Base-by-base conservation (phyloP, 768 basidiomycete genomes). In the Mycena capillaripes region DNA sequence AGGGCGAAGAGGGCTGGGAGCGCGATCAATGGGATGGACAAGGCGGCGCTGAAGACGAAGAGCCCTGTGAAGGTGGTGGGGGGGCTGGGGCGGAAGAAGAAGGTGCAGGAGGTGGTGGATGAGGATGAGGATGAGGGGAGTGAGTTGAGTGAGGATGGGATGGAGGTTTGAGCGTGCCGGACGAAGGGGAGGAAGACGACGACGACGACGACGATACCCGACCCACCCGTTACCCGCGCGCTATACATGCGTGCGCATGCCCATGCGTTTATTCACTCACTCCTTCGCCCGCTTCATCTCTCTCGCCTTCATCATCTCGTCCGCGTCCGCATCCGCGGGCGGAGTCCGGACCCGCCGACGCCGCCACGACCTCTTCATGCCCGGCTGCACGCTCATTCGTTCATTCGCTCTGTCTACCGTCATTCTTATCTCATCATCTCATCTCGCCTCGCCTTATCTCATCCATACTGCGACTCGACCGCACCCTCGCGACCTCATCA, bases 141-240 rank as follows among this genome's bases (percentile, higher is more conserved):
- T 57, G 73, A 75, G 48, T 10, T 68, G 60, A 71, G 69, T 46
- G 73, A 75, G 69, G 70, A 70, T 56, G 73, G 73, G 61, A 75
- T 75, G 73, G 73, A 75, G 11, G 73, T 71, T 1, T 75, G 61
- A 71, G 52, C 0, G 52, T 4, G 48, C 21, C n/a, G 11, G 59
- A n/a, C n/a, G 53, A 29, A 29, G 53, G 27, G 10, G 53, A 29
- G 25, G 4, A 50, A 6, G 36, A 53, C 17, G 29, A 44, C 7
- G 34, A 59, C 11, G 57, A 59, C n/a, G 53, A 50, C 23, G 64
- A 66, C 57, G 44, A 67, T 59, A 59, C 56, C 65, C 65, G 56
- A 57, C 40, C 36, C n/a, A n/a, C 19, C 65, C 56, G 30, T 32
- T 48, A 56, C 32, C 40, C 56, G 32, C 40, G 38, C 44, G 32